Base-by-base conservation (phyloP, 108 stramenopile genomes). In the Cyclostephanos tholiformis region DNA sequence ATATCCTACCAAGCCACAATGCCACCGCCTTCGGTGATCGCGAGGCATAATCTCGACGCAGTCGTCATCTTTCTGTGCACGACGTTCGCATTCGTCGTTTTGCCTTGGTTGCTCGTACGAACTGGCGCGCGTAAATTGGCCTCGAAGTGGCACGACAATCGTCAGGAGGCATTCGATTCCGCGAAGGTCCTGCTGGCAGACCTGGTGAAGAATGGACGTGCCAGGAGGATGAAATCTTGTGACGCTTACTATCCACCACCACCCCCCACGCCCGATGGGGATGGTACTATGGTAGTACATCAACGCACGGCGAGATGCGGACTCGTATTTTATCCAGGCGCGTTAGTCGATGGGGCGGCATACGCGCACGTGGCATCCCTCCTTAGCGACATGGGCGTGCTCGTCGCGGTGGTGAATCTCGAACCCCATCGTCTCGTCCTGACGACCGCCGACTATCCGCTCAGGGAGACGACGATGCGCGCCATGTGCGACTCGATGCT, bases 321-420 rank as follows among this genome's bases (percentile, higher is more conserved):
- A 12, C 50, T 88, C 2, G 41, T 90, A n/a, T 86, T 90, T 60
- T 85, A 73, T 69, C 89, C 89, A 0, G 89, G 85, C 6, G 67
- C 84, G 11, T 75, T 88, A 55, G 87, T 90, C 6, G 86, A 88
- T 67, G 68, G 72, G 14, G 75, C 82, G 20, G 89, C 89, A 5
- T 90, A 90, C 69, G 77, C 85, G n/a, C 76, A 71, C 12, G 66
- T 90, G 41, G 79, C 84, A 48, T 62, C 82, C 0, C 71, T 73
- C 65, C 19, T 90, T 1, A 73, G 83, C n/a, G 87, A 90, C 50
- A 27, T 41, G 19, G 89, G 89, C 14, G 82, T 90, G 11, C 39
- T 87, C 27, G 82, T 86, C n/a, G 74, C 76, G 1, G 67, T 87
- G 48, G 79, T 77, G 20, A 86, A 85, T 62, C 36, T 70, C 23